Base-by-base conservation (phyloP, 805 yeast species). In the Candida pseudoglaebosa region DNA sequence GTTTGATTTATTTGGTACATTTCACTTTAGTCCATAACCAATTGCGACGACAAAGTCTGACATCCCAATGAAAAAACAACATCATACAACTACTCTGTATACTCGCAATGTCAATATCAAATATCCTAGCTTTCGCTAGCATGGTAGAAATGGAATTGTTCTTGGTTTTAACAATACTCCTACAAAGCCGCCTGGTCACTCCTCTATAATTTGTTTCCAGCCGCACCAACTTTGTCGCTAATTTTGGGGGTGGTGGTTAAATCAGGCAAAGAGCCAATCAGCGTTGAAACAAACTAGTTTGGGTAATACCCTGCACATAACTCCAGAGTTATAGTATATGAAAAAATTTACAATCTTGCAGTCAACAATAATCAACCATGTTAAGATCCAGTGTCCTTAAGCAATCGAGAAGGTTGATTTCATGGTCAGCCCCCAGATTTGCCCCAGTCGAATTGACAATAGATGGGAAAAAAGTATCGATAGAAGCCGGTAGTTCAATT, bases 401-500 rank as follows among this genome's bases (percentile, higher is more conserved):
- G 47, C 38, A 44, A 31, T 37, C 57, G 37, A 54, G 42, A 34
- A 54, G 52, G 48, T 38, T 43, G 19, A 49, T 57, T 38, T 45
- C 53, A 4, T 36, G 48, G 9, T 43, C 52, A 19, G 35, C 49
- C 24, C 50, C 45, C 41, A 45, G 43, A 37, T 48, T 61, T 38
- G 78, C 80, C 33, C 86, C 81, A 40, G 85, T 82, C 52, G 59
- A 56, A 45, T 70, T 77, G 14, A 72, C 74, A 30, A 60, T 77
- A 36, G 95, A 87, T 59, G 93, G 93, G 36, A 75, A 75, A 47
- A 73, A 77, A 40, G 93, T 87, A 31, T 71, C 75, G 38, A 82
- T 87, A 46, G 95, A 86, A 60, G 89, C 89, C 35, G 95, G 95
- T 2, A 77, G 95, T 32, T 82, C 95, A 14, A 81, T 87, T 45